Evolutionary conservation across 1,139 yeast species (phyloP).

Genomic region (Wickerhamiella infanticola): DNA sequence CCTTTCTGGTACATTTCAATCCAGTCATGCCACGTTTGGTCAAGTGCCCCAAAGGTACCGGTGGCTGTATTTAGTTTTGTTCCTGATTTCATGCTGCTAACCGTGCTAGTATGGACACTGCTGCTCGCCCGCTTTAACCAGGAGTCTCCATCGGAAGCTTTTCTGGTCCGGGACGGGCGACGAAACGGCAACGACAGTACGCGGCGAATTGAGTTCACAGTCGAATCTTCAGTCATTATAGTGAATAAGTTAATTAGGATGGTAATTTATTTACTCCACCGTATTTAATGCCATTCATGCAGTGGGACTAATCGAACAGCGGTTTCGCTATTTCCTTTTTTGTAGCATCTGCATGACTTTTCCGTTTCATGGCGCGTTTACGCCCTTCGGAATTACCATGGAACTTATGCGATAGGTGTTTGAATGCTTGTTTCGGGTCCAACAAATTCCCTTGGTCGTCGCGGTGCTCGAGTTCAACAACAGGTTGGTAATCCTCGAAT

Average conservation of each 20-base stretch:
- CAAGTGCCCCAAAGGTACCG: slow-evolving; percentile 12
- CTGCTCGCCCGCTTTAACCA: background rate
- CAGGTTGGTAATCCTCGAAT: slow-evolving; percentile 43
- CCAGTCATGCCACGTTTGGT: slow-evolving; percentile 42
- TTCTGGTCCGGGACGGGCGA: slow-evolving; percentile 4
- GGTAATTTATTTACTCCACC: background rate
- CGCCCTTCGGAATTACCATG: slow-evolving; percentile 38
- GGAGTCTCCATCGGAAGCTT: background rate
- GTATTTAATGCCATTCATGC: too few relatives aligned
- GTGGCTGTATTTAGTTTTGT: background rate
- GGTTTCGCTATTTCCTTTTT: background rate
- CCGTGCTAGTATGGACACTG: background rate
- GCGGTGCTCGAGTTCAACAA: slow-evolving; percentile 44
- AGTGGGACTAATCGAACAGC: background rate
- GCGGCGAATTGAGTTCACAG: background rate
- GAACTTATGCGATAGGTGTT: slow-evolving; percentile 68
- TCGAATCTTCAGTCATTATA: background rate
- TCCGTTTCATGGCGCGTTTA: background rate
- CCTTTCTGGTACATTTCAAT: slow-evolving; percentile 48
- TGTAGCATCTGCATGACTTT: background rate
- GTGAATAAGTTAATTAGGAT: background rate
- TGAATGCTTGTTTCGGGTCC: slow-evolving; percentile 66
- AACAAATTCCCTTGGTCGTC: slow-evolving; percentile 60
- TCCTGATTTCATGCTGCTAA: background rate
- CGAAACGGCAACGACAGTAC: slow-evolving; percentile 4